phyloP scores from a whole-genome alignment of 495 filamentous ascomycete genomes.

The Aspergillus incahuasiensis region DNA sequence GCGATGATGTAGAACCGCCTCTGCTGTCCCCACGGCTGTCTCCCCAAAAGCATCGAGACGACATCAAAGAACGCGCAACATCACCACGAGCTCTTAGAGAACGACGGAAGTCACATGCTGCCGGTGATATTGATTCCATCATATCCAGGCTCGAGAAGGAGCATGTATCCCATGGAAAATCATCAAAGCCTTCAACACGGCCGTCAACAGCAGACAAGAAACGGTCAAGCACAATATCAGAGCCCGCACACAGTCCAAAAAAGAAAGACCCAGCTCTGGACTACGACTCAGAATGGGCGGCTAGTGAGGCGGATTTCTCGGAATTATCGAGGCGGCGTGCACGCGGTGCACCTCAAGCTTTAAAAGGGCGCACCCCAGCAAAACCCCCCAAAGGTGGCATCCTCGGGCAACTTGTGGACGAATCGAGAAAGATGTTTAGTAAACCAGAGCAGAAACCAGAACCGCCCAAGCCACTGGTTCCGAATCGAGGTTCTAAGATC shows the following conservation, averaged over 20 bases:
- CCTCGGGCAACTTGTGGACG: conserved; percentile 46
- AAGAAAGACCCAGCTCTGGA: conserved; percentile 26
- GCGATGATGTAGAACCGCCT: conserved; percentile 17
- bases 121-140: conserved; percentile 19
- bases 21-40: conserved; percentile 14
- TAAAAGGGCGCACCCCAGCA: conserved; percentile 14
- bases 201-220: conserved; percentile 15
- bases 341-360: conserved; percentile 22
- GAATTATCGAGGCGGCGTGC: conserved; percentile 40
- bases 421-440: conserved; percentile 51
- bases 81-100: conserved; percentile 14
- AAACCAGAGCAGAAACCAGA: conserved; percentile 35
- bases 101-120: conserved; percentile 16
- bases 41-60: conserved; percentile 10
- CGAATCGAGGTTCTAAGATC: conserved; percentile 52
- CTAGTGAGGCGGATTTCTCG: conserved; percentile 43
- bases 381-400: conserved; percentile 46
- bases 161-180: conserved; percentile 10
- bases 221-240: conserved; percentile 16
- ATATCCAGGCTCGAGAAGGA: conserved; percentile 18
- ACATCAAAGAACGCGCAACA: conserved; percentile 10
- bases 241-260: conserved; percentile 22
- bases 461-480: conserved; percentile 35
- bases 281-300: conserved; percentile 38
- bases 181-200: conserved; percentile 14